Evolutionary conservation across 495 filamentous ascomycete species (phyloP), one percentile per base, ranked within the genome.

Genomic region (Mytilinidion resinicola): DNA sequence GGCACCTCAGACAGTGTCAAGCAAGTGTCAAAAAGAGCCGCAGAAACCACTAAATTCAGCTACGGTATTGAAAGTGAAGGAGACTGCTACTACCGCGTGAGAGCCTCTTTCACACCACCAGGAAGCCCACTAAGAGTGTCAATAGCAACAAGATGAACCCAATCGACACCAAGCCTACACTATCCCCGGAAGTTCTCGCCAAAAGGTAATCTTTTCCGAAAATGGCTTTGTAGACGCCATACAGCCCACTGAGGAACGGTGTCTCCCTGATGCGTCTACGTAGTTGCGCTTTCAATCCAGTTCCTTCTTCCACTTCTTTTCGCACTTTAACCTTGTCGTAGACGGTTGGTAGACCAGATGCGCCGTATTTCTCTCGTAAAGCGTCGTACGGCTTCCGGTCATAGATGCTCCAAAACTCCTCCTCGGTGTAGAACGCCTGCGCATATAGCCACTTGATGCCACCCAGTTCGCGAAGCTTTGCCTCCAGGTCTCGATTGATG

Each of bases 401-500:
- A 60, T 80, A 84, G 63, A 78, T 74, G 39, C 42, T n/a, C 81
- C 81, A 84, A 67, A 85, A 84, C 55, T 82, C 81, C 0, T 75
- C 65, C 57, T 83, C 77, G 9, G 70, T 72, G 51, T 80, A 81
- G 65, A 80, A 85, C 1, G 80, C 75, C 54, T 81, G 77, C 17
- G 82, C 81, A 67, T 84, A 85, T 9, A 84, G 70, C 74, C 79
- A 82, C 60, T 83, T 83, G 72, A 78, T 76, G 8, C 89, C 89
- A 14, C 83, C 81, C 2, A 91, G 76, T 55, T 81, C 80, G 11
- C 70, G 73, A 6, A 92, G 74, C 58, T 84, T 84, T 0, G 67
- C 63, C 69, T 92, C 89, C 8, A 95, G 72, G 14, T 77, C 77
- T 4, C 83, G 78, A 70, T 95, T 92, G 48, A 78, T 79, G 0